These are phyloP conservation scores for Pharus latifolius DNA, from an alignment of 176 grass and related monocot species.

Conservation along the genomic window DNA sequence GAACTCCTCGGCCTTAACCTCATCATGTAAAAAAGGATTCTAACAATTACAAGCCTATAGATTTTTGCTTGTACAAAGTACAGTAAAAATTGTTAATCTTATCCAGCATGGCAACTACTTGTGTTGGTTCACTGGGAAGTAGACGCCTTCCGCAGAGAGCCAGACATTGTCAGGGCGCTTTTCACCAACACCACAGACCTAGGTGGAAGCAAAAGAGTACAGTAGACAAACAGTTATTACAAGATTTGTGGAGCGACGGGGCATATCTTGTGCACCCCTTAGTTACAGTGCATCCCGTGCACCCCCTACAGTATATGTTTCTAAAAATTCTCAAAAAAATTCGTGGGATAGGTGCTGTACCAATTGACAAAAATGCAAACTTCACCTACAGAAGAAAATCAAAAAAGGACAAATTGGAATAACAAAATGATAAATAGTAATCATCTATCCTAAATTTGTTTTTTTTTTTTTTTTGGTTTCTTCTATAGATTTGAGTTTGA, in stretches of 20 bases:
- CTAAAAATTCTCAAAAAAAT: no score
- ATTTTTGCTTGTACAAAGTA: background rate
- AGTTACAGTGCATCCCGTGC: no score
- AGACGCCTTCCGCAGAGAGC: conserved; percentile 78
- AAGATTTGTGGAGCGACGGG: background rate
- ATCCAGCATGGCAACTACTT: conserved; percentile 24
- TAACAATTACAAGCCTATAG: conserved; percentile 6
- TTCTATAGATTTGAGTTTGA: no score
- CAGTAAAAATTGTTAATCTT: background rate
- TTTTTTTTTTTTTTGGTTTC: background rate
- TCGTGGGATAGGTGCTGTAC: no score
- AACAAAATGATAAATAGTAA: no score
- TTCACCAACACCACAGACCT: conserved; percentile 78
- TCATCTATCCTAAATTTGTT: no score
- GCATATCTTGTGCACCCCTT: background rate
- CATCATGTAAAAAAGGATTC: no score
- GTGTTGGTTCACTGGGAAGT: conserved; percentile 39
- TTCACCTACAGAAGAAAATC: no score
- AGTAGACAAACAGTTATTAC: background rate
- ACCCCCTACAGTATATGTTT: no score
- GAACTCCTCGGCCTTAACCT: no score
- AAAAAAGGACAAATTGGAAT: no score
- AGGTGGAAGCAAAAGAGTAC: conserved; percentile 2
- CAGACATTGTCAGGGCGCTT: conserved; percentile 83
- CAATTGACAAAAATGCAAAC: no score